Base-by-base conservation (phyloP, 805 yeast species). In the Scheffersomyces ergatensis region DNA sequence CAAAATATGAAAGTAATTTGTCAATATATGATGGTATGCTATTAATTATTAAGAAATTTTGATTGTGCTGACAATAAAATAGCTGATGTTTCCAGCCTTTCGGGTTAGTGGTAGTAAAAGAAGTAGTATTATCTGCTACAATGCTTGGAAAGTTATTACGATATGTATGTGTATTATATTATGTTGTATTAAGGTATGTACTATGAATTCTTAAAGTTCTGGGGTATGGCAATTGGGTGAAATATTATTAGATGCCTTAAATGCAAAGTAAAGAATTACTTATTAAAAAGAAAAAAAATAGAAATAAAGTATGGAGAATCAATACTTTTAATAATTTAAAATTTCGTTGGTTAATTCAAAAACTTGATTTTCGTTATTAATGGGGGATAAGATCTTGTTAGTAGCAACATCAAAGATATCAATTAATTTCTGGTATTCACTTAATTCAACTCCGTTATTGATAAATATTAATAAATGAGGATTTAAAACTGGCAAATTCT, bases 401-500 rank as follows among this genome's bases (percentile, higher is more conserved):
- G 57, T 41, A 1, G 54, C 51, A 12, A 40, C 45, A 1, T 44
- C 49, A 46, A 70, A 60, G 2, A 55, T 49, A 3, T 52, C 29
- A 15, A 50, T 51, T 21, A 60, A 53, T 3, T 40, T 39, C 14
- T 53, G 48, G 38, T 64, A 55, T 37, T 70, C 72, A 12, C 47
- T 52, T 9, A 38, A 27, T 2, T 62, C 37, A 5, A 54, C 59
- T n/a, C 63, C 66, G 27, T 41, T 45, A 47, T 57, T 66, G 27
- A 67, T 46, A 34, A 60, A 55, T 8, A 68, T 46, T 48, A 61
- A 52, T 41, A 70, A 62, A 36, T 62, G 67, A 3, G 76, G 76
- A 40, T 55, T 55, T 23, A 50, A 48, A 47, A 70, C 60, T 24
- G 93, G 89, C 45, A 85, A 69, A 38, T 80, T 65, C 57, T 89